Evolutionary conservation across 441 rosid species (phyloP).

Genomic region (Geranium incanum): DNA sequence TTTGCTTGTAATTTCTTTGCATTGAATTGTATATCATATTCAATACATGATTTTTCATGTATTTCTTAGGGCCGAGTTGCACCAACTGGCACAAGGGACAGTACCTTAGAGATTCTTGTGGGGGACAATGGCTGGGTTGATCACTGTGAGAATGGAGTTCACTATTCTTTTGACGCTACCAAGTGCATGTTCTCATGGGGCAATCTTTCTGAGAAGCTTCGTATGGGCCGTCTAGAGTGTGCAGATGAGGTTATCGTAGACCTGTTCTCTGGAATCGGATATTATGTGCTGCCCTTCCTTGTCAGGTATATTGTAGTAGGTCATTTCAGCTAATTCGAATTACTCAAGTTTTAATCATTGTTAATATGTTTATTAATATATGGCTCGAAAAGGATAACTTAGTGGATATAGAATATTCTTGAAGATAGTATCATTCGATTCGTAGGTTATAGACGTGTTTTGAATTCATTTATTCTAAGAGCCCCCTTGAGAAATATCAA

Average conservation of each 20-base stretch:
- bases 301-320: conserved; percentile 46
- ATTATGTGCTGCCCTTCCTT: conserved; percentile 79
- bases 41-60: conserved; percentile 19
- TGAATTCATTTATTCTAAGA: no score
- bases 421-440: not conserved
- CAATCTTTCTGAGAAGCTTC: conserved; percentile 91
- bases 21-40: conserved; percentile 11
- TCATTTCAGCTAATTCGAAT: not conserved
- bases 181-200: conserved; percentile 99
- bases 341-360: not conserved
- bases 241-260: conserved; percentile 67
- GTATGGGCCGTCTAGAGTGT: conserved; percentile 66
- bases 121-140: conserved; percentile 90
- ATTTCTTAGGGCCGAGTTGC: conserved; percentile 67
- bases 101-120: conserved; percentile 65
- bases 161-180: conserved; percentile 80
- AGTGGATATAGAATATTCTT: not conserved
- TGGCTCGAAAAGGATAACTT: not conserved
- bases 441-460: no score
- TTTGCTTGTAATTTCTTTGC: conserved; percentile 11
- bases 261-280: conserved; percentile 91
- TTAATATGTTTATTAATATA: not conserved
- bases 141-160: conserved; percentile 74
- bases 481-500: no score
- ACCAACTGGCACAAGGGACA: conserved; percentile 71